Conservation (phyloP, 2,329 filamentous ascomycete genomes). For the Ophiostoma sp. region DNA sequence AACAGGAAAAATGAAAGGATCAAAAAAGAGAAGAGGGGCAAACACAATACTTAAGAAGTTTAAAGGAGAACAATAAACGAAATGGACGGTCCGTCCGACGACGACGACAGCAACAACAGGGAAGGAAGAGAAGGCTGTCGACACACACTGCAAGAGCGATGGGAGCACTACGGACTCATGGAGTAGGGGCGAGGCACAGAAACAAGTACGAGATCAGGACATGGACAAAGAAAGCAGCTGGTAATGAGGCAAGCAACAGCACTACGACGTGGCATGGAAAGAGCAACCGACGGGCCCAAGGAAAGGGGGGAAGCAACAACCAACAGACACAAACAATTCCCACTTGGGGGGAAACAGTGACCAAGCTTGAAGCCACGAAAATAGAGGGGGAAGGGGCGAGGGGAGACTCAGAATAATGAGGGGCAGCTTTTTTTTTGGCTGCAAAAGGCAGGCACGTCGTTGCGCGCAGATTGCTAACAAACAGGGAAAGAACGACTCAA, state of each 20-base stretch:
- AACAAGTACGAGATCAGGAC: background rate
- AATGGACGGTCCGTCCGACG: background rate
- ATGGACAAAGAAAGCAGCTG: background rate
- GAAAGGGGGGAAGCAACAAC: background rate
- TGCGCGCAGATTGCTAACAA: background rate
- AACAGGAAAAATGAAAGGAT: background rate
- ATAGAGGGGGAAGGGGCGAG: background rate
- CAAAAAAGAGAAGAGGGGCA: background rate
- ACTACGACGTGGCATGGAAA: background rate
- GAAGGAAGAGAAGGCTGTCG: background rate
- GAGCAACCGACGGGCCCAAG: background rate
- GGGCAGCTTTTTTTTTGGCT: background rate
- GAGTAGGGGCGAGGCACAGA: background rate
- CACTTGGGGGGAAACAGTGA: background rate
- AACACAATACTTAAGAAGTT: background rate
- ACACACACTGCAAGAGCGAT: background rate
- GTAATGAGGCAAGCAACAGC: background rate
- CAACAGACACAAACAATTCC: background rate
- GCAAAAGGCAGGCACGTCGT: background rate
- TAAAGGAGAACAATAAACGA: background rate
- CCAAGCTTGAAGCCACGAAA: background rate
- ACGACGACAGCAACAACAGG: no score
- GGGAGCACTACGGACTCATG: background rate
- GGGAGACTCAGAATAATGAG: background rate
- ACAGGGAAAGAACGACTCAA: background rate